Percentiles rank a stretch among this genome's conserved stretches.
phyloP scores from a whole-genome alignment of 768 basidiomycete genomes.

The Lactarius sanguifluus region DNA sequence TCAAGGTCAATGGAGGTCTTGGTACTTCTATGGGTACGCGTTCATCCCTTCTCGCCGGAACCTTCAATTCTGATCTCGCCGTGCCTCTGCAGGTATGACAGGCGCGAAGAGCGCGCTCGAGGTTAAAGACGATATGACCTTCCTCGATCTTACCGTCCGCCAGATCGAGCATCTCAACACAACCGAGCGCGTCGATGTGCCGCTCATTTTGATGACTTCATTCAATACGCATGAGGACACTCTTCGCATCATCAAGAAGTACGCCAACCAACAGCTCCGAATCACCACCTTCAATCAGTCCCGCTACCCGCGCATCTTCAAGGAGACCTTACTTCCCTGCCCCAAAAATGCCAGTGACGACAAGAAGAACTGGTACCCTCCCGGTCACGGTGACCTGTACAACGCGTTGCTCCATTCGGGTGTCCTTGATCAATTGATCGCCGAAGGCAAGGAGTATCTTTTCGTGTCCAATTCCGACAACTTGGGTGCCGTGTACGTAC shows the following conservation, averaged over 20 bases:
- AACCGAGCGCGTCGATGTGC: slow-evolving; percentile 61
- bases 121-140: slow-evolving; percentile 70
- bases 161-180: slow-evolving; percentile 73
- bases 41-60: neutral
- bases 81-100: slow-evolving; percentile 44
- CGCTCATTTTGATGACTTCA: slow-evolving; percentile 79
- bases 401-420: slow-evolving; percentile 71
- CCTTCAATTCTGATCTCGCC: slow-evolving; percentile 6
- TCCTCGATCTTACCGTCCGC: slow-evolving; percentile 63
- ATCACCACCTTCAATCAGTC: slow-evolving; percentile 73
- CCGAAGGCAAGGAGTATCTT: slow-evolving; percentile 74
- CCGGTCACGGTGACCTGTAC: slow-evolving; percentile 75
- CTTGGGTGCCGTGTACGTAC: slow-evolving; percentile 59
- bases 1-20: slow-evolving; percentile 77
- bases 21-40: slow-evolving; percentile 60
- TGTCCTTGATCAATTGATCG: slow-evolving; percentile 67
- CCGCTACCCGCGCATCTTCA: slow-evolving; percentile 70
- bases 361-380: slow-evolving; percentile 75
- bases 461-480: slow-evolving; percentile 81
- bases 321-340: slow-evolving; percentile 64
- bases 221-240: slow-evolving; percentile 83
- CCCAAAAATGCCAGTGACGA: slow-evolving; percentile 57
- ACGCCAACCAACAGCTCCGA: slow-evolving; percentile 74
- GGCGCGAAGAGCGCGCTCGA: slow-evolving; percentile 73
- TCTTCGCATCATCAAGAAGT: slow-evolving; percentile 75